phyloP scores from a whole-genome alignment of 1,284 basidiomycete genomes.

The Trichosporon sp. region DNA sequence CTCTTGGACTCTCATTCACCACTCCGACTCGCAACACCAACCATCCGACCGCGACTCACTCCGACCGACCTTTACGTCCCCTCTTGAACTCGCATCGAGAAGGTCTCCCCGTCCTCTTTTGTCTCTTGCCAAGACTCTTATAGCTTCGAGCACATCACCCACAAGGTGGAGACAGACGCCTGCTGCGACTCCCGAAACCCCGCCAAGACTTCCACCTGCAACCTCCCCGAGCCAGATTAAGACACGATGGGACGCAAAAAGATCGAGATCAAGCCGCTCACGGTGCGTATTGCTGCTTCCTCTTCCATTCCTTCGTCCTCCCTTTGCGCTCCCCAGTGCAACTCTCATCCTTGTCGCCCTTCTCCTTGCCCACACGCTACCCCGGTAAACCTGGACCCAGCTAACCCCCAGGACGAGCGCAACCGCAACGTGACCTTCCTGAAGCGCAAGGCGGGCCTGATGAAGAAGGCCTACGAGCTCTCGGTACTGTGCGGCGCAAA shows the following conservation, averaged over 20 bases:
- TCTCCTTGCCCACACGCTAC: not conserved
- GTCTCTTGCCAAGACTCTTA: not conserved
- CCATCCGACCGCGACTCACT: not conserved
- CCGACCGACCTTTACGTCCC: not conserved
- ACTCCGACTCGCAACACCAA: not conserved
- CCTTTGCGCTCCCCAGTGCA: not conserved
- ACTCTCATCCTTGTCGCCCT: not conserved
- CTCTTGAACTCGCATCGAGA: not conserved
- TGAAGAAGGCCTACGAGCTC: constrained; percentile 58
- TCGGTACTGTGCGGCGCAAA: constrained; percentile 55
- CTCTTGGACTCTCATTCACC: not conserved
- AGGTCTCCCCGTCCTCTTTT: not conserved
- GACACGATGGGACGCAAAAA: constrained; percentile 56
- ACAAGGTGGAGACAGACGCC: not conserved
- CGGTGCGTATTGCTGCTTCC: constrained; percentile 39
- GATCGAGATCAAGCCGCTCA: constrained; percentile 56
- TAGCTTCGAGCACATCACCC: not conserved
- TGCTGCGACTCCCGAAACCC: not conserved
- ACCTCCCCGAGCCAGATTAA: constrained; percentile 1
- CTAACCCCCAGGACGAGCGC: constrained; percentile 49
- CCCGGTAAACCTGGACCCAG: not conserved
- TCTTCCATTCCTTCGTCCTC: not conserved
- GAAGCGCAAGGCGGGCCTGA: constrained; percentile 56
- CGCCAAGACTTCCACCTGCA: not conserved
- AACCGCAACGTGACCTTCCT: constrained; percentile 46